Evolutionary conservation across 2,329 filamentous ascomycete species (phyloP).

Genomic region (Colletotrichum endophyticum): DNA sequence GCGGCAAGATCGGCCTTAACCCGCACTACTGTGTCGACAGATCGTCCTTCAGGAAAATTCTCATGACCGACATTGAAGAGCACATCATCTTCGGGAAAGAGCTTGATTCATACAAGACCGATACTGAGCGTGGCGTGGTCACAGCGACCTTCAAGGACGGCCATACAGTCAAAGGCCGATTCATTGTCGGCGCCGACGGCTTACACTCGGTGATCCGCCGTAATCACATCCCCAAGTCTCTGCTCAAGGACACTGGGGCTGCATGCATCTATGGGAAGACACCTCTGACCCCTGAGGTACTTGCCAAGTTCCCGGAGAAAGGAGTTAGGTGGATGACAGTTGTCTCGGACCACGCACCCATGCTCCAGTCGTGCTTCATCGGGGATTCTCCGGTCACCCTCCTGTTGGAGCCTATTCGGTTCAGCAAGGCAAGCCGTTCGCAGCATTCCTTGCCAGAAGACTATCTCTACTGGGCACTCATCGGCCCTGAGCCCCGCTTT

Average conservation of each 20-base stretch:
- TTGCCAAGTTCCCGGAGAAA: not conserved
- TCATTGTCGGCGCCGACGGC: constrained; percentile 68
- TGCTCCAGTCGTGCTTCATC: not conserved
- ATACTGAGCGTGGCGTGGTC: constrained; percentile 59
- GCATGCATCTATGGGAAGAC: not conserved
- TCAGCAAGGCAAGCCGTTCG: not conserved
- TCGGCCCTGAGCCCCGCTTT: not conserved
- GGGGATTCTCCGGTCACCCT: not conserved
- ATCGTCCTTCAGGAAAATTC: not conserved
- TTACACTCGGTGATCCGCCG: constrained; percentile 65
- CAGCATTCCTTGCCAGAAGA: not conserved
- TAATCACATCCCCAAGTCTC: constrained; percentile 32
- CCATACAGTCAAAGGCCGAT: constrained; percentile 58
- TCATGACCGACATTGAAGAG: not conserved
- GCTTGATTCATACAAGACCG: constrained; percentile 26
- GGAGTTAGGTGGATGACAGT: not conserved
- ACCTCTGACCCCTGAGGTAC: not conserved
- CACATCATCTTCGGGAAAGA: not conserved
- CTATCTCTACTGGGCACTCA: constrained; percentile 5
- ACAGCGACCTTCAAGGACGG: constrained; percentile 65
- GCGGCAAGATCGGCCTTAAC: constrained; percentile 52
- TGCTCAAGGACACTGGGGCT: not conserved
- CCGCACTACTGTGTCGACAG: constrained; percentile 56
- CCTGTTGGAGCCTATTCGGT: not conserved
- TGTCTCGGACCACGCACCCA: not conserved